Percentiles rank a stretch among this genome's conserved stretches.
Conservation (phyloP, 1,284 basidiomycete species). For the Puccinia triticina region DNA sequence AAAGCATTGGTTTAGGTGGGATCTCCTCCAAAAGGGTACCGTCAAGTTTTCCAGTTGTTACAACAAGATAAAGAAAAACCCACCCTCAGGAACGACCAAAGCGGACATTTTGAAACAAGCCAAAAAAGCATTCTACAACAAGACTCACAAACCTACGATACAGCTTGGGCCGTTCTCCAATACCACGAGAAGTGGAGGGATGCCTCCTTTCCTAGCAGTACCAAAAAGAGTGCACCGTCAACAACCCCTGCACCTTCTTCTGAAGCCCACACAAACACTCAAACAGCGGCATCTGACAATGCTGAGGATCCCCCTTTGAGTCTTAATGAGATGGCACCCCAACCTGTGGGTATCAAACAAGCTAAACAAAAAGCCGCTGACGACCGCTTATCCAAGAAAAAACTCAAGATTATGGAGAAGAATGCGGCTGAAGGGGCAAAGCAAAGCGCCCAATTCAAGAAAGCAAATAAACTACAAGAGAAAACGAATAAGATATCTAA, state of each 20-base stretch:
- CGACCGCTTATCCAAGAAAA: background rate
- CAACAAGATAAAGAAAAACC: background rate
- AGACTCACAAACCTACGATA: background rate
- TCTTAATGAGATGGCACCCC: background rate
- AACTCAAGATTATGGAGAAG: constrained; percentile 17
- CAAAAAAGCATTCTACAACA: constrained; percentile 8
- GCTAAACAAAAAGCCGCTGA: background rate
- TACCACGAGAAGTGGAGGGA: constrained; percentile 7
- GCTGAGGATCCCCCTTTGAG: background rate
- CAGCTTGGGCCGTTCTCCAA: background rate
- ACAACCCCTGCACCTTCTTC: background rate
- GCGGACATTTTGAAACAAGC: background rate
- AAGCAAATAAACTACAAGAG: background rate
- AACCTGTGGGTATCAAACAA: constrained; percentile 5
- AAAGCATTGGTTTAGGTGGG: background rate
- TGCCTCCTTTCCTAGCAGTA: background rate
- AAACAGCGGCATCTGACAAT: background rate
- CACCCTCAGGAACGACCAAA: background rate
- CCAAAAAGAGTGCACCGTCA: background rate
- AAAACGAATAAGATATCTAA: background rate
- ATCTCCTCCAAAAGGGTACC: background rate
- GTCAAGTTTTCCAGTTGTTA: constrained; percentile 1
- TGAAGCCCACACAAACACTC: background rate
- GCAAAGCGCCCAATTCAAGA: background rate
- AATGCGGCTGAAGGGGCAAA: background rate